Base-by-base conservation (phyloP, 306 rosid genomes). In the Lithocarpus polystachyus region DNA sequence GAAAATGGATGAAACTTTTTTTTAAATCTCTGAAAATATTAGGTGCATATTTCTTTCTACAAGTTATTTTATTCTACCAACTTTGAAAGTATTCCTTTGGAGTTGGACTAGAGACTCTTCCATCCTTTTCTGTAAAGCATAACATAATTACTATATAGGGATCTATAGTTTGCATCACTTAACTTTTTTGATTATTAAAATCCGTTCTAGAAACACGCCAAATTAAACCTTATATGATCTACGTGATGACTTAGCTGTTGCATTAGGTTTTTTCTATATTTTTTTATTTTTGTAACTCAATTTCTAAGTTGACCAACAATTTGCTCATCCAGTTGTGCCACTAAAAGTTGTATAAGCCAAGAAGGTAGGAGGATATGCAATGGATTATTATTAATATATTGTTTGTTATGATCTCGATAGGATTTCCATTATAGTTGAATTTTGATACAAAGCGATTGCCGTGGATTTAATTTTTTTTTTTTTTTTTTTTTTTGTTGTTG, bases 81-180 rank as follows among this genome's bases (percentile, higher is more conserved):
- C 79, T 76, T 62, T 29, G 33, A 60, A 68, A 35, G 72, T 55
- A 35, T 29, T 68, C 81, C 81, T 77, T 65, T 17, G 65, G 56
- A 51, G 74, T 76, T 65, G 80, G 55, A 76, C 62, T 76, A 62
- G 64, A n/a, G 73, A 48, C 29, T 48, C 33, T 51, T 67, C 26
- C 2, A 1, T 53, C 70, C 70, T 64, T 64, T 64, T 10, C n/a
- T 8, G 40, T 24, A 5, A 17, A 29, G 22, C 31, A 64, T 9
- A 31, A 64, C 45, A 29, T 15, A 28, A 62, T 29, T 60, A 24
- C 10, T 3, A 23, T 10, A 12, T 60, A n/a, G 15, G 14, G 4
- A 2, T 61, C 68, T 61, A 5, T 26, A 24, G 68, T 29, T 64
- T 33, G 51, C 71, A 33, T 31, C 71, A 17, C 18, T 37, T 19